A percentile compares a stretch with the other conserved stretches of the same genome.
These are phyloP conservation scores for Neobulgaria alba DNA, from an alignment of 2,329 filamentous ascomycete genomes.

Conservation along the genomic window DNA sequence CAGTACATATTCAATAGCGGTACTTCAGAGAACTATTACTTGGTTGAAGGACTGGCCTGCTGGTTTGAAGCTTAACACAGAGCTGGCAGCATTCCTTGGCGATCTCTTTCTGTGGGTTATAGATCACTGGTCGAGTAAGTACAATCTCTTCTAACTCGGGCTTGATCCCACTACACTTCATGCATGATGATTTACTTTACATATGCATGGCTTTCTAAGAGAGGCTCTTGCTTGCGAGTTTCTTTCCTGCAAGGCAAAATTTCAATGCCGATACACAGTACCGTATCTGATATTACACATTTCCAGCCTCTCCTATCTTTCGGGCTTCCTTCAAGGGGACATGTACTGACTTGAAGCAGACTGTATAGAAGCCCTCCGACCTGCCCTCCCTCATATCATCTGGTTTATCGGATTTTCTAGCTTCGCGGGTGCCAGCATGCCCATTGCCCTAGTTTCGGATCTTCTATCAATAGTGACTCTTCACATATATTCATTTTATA, in stretches of 20 bases:
- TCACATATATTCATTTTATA: conserved; percentile 97
- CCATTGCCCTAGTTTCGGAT: conserved; percentile 91
- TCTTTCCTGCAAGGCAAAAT: too few species aligned
- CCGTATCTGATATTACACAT: too few species aligned
- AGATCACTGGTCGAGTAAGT: conserved; percentile 85
- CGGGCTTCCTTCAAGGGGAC: not conserved
- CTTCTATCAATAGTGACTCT: conserved; percentile 83
- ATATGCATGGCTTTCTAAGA: too few species aligned
- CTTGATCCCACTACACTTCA: too few species aligned
- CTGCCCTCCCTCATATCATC: conserved; percentile 75
- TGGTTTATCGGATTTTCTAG: conserved; percentile 91
- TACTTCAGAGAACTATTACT: conserved; percentile 76
- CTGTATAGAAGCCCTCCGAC: conserved; percentile 69
- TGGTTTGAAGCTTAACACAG: conserved; percentile 88
- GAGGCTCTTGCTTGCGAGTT: too few species aligned
- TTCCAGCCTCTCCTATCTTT: too few species aligned
- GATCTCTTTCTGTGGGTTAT: conserved; percentile 98
- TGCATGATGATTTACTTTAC: not conserved
- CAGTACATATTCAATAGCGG: conserved; percentile 76
- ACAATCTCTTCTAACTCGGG: too few species aligned
- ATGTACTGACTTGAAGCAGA: conserved; percentile 33
- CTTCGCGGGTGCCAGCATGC: conserved; percentile 94
- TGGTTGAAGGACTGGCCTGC: conserved; percentile 97
- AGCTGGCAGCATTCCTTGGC: conserved; percentile 87
- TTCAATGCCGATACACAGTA: too few species aligned